A percentile compares a stretch with the other conserved stretches of the same genome.
Evolutionary conservation across 2,329 filamentous ascomycete species (phyloP).

Genomic region (Aspergillus sp.): DNA sequence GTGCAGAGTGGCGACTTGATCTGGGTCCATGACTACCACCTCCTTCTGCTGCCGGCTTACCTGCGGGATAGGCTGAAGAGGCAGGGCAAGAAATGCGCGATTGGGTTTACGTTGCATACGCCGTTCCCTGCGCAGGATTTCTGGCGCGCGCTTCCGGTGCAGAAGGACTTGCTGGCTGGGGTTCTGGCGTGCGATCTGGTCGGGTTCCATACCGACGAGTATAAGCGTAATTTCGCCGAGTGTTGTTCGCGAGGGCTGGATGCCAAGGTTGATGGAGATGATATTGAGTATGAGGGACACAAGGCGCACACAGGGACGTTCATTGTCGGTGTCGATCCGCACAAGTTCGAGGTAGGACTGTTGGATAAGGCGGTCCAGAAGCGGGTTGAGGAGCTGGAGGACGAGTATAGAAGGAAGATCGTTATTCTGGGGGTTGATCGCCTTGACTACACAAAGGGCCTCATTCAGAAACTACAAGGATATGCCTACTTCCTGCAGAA

Average conservation of each 20-base stretch:
- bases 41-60: slow-evolving; percentile 92
- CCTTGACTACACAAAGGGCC: slow-evolving; percentile 94
- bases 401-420: slow-evolving; percentile 85
- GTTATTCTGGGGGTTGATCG: slow-evolving; percentile 92
- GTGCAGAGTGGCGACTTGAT: slow-evolving; percentile 84
- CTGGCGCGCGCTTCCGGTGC: slow-evolving; percentile 84
- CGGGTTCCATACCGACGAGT: slow-evolving; percentile 98
- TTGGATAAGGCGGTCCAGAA: slow-evolving; percentile 74
- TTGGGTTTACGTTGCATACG: slow-evolving; percentile 94
- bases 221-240: slow-evolving; percentile 78
- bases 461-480: slow-evolving; percentile 90
- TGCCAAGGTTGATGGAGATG: slow-evolving; percentile 65
- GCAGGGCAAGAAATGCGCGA: slow-evolving; percentile 66
- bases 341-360: slow-evolving; percentile 39
- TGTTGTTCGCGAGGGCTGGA: slow-evolving; percentile 79
- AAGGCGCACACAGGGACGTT: slow-evolving; percentile 85
- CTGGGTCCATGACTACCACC: slow-evolving; percentile 95
- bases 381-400: slow-evolving; percentile 73
- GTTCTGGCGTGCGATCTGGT: slow-evolving; percentile 85
- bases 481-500: slow-evolving; percentile 90
- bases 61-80: slow-evolving; percentile 71
- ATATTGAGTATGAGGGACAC: slow-evolving; percentile 74
- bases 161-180: slow-evolving; percentile 77
- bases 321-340: slow-evolving; percentile 78
- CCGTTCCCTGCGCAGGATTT: slow-evolving; percentile 93